Evolutionary conservation across 176 grass and related monocot genomes (phyloP), one percentile per base, ranked within the genome.

Genomic region (Phyllostachys edulis): DNA sequence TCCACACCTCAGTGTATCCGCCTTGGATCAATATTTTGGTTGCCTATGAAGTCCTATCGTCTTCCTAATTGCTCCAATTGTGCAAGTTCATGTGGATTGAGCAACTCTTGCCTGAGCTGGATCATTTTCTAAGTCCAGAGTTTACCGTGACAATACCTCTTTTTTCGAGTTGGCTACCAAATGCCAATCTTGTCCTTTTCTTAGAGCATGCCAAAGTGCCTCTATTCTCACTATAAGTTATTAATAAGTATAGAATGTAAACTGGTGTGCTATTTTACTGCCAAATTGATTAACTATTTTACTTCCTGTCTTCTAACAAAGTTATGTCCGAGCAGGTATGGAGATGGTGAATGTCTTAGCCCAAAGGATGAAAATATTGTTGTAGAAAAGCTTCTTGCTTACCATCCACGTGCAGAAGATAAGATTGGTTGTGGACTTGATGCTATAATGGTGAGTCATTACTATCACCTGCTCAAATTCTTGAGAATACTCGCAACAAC

Each of bases 391-490:
- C 87, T 98, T 88, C 96, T 98, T 41, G 59, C 80, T 21, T 93
- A 91, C 51, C 96, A 98, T 84, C 96, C 96, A 60, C 92, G 71
- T 62, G 80, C 82, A 0, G 82, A 87, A 73, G 91, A 98, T 80
- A 98, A 98, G 87, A 90, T 98, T 69, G 96, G 92, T 39, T 93
- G 92, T 42, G 96, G 96, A 13, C 80, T 98, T 74, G 88, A 95
- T 59, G 86, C 84, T 69, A 86, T 95, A 73, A 98, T 98, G 96
- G 96, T 97, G 86, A 86, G 76, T 75, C 42, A 55, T 20, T 44
- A 71, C 5, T 45, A 66, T 17, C 23, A 74, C 23, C 32, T 37
- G 1, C 9, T 14, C 41, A 85, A 62, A 74, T 67, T 56, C 38
- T 66, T 65, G 8, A 73, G 26, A 49, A 36, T 56, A 75, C 14